Evolutionary conservation across 768 basidiomycete genomes (phyloP).

Genomic region (Rhodotorula graminis): DNA sequence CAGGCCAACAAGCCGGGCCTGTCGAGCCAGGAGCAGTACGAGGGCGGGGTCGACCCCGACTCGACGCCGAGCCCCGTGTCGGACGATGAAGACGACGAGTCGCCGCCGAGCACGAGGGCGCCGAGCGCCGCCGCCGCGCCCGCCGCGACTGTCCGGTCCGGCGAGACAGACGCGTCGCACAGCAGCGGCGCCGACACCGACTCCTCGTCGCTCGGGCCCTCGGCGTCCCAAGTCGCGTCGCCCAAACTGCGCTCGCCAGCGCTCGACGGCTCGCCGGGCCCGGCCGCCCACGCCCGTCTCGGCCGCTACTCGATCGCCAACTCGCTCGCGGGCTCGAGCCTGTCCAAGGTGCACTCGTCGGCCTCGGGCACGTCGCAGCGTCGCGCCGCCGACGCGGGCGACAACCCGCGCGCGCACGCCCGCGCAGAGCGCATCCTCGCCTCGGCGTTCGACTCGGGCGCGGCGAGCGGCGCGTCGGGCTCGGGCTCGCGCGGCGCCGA

Average conservation of each 20-base stretch:
- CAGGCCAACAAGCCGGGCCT: background rate
- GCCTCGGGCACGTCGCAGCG: background rate
- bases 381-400: background rate
- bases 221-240: too few relatives aligned
- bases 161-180: too few relatives aligned
- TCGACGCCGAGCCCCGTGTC: background rate
- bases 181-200: too few relatives aligned
- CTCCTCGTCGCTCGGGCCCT: too few relatives aligned
- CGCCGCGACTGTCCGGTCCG: too few relatives aligned
- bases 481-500: background rate
- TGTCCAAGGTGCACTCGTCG: background rate
- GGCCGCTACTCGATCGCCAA: too few relatives aligned
- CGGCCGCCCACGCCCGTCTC: too few relatives aligned
- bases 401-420: background rate
- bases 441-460: background rate
- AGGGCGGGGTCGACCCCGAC: conserved; percentile 1
- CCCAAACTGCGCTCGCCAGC: too few relatives aligned
- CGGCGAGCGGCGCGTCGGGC: background rate
- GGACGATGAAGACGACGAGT: background rate
- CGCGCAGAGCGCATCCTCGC: conserved; percentile 8
- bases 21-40: background rate
- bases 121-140: too few relatives aligned
- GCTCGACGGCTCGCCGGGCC: too few relatives aligned
- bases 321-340: background rate
- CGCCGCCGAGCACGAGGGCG: background rate